Base-by-base conservation (phyloP, 495 filamentous ascomycete genomes). In the Letharia lupina region DNA sequence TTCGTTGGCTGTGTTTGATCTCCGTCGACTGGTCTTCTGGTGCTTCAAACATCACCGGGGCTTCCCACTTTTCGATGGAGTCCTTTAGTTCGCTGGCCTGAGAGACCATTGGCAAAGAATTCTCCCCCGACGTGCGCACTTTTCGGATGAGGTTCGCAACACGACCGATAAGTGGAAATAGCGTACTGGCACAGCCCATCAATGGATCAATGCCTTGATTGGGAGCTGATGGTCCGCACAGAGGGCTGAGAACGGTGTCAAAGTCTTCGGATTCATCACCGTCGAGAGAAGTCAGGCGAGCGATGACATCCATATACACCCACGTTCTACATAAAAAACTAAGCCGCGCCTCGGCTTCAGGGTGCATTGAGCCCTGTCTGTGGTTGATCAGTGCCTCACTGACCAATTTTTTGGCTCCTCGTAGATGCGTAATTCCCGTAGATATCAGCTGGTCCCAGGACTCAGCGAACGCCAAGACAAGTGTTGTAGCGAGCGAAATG, bases 261-360 rank as follows among this genome's bases (percentile, higher is more conserved):
- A 87, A 77, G 63, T 83, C 78, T 63, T 79, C 80, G 18, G 77
- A 75, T 2, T 84, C 82, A 28, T 85, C 83, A 7, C 83, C 82
- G 63, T 85, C 84, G 31, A 86, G 75, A 18, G 87, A 87, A 0
- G 89, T 91, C 42, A 93, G 75, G 15, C 88, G 84, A 31, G 89
- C 86, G 66, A 93, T 87, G 45, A 91, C 89, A 75, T 93, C 88
- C 85, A 91, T 89, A 69, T 91, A 93, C 23, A 91, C 80, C 85
- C 86, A 91, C 12, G 88, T 86, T 72, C 90, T 91, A 73, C 87
- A 88, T 48, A 93, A 76, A 70, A 91, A 91, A 48, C 82, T 82
- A 59, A 91, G 75, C 13, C 88, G 75, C 50, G 78, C 75, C 23
- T 85, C 73, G 40, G 87, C 83, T 28, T 80, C 73, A 23, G 71